Base-by-base conservation (phyloP, 345 rosid species). In the Salix koriyanagi region DNA sequence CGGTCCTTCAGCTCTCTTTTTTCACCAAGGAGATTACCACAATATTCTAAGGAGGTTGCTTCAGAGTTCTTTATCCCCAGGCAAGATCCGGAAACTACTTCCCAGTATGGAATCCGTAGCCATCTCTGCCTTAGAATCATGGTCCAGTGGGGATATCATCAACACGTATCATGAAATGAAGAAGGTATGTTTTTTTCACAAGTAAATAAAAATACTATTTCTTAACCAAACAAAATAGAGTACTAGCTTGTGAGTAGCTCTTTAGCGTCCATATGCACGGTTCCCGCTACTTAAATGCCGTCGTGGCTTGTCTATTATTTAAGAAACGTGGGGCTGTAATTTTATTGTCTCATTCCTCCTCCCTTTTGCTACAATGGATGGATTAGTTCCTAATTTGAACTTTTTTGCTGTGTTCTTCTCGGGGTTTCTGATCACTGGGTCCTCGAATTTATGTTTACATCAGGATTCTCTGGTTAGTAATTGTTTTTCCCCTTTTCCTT, bases 1-100 rank as follows among this genome's bases (percentile, higher is more conserved):
- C 25, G 92, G 92, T 4, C 83, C 85, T n/a, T 78, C 78, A 8
- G 90, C 92, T 69, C 77, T 89, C 5, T 87, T 89, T 74, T 89
- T 89, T 67, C 89, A 89, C 80, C 89, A 85, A 72, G 88, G 86
- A 7, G 74, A 64, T 30, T 87, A 87, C 73, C 92, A 89, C 61
- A 48, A 60, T 71, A 72, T 67, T 30, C 67, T 87, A 11, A 80
- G 87, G 76, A 89, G 84, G 62, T 70, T 89, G 6, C 87, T 87
- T 62, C 90, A 79, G 21, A 75, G 79, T 5, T 84, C 92, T 5
- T 77, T 87, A 68, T 79, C 80, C 28, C 89, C 83, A 0, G 81
- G 81, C 3, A 50, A 61, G 23, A 83, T 85, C 65, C 44, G 72
- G 23, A 71, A 75, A 76, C 78, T 44, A 2, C 84, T 89, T 76